phyloP scores from a whole-genome alignment of 495 filamentous ascomycete genomes.

The Hypomontagnella monticulosa region DNA sequence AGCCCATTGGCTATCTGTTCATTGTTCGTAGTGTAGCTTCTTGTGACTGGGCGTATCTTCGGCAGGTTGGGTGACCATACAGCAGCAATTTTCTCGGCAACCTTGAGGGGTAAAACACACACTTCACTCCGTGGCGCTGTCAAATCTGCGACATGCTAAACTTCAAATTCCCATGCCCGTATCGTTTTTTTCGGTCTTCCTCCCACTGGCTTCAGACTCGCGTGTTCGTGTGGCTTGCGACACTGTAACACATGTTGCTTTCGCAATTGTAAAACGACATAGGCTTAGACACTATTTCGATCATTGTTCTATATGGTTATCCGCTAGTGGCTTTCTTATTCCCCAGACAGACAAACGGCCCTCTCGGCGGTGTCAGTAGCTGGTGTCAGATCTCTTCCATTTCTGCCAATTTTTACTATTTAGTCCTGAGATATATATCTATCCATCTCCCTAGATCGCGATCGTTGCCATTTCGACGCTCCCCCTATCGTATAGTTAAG shows the following conservation, averaged over 20 bases:
- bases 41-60: constrained; percentile 31
- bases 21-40: constrained; percentile 16
- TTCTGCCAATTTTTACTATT: constrained; percentile 10
- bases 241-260: constrained; percentile 5
- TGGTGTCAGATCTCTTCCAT: constrained; percentile 23
- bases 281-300: constrained; percentile 31
- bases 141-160: constrained; percentile 28
- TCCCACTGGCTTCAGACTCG: constrained; percentile 4
- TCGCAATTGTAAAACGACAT: constrained; percentile 2
- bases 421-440: constrained; percentile 7
- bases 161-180: constrained; percentile 27
- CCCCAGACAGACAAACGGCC: not conserved
- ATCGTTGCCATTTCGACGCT: constrained; percentile 12
- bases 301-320: not conserved
- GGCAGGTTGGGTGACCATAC: constrained; percentile 26
- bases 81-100: constrained; percentile 1
- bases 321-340: not conserved
- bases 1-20: not conserved
- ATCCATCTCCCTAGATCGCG: constrained; percentile 33
- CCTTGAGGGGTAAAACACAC: constrained; percentile 16
- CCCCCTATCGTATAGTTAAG: not conserved
- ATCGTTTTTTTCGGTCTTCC: constrained; percentile 27
- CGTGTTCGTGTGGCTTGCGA: constrained; percentile 33
- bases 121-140: constrained; percentile 14
- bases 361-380: constrained; percentile 33